These are phyloP conservation scores for Tephrocybe sp. DNA, from an alignment of 768 basidiomycete genomes.

Conservation along the genomic window DNA sequence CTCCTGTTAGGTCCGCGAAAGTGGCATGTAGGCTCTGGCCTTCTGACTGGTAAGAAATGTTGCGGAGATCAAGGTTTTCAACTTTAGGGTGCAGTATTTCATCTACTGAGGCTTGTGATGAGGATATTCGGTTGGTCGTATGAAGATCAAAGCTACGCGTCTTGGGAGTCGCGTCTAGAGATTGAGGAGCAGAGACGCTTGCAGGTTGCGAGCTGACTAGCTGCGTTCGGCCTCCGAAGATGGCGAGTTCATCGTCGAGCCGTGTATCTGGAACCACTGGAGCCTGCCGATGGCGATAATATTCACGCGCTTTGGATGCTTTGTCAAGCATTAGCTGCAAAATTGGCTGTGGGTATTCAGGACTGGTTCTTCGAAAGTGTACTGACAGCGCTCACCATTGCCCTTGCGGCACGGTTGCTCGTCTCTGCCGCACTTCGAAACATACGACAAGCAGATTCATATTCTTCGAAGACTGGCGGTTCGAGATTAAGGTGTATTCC, in stretches of 20 bases:
- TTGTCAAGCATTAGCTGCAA: slow-evolving; percentile 44
- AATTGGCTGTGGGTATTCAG: slow-evolving; percentile 36
- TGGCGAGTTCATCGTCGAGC: slow-evolving; percentile 33
- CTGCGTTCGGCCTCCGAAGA: slow-evolving; percentile 33
- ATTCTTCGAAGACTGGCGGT: slow-evolving; percentile 44
- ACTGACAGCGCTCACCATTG: slow-evolving; percentile 35
- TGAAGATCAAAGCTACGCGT: background rate
- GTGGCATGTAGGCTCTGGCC: slow-evolving; percentile 16
- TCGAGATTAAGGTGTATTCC: slow-evolving; percentile 42
- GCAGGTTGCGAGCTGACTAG: slow-evolving; percentile 21
- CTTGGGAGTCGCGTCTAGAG: background rate
- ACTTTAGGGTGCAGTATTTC: too few relatives aligned
- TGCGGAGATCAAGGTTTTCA: too few relatives aligned
- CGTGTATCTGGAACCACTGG: slow-evolving; percentile 17
- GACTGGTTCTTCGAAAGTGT: background rate
- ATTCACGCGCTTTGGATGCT: slow-evolving; percentile 32
- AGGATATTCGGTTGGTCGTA: too few relatives aligned
- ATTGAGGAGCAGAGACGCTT: background rate
- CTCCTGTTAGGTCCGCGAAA: slow-evolving; percentile 30
- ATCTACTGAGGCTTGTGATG: too few relatives aligned
- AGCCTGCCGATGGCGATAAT: slow-evolving; percentile 13
- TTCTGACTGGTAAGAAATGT: too few relatives aligned
- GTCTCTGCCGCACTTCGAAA: slow-evolving; percentile 44
- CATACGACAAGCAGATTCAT: slow-evolving; percentile 45
- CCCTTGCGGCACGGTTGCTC: slow-evolving; percentile 49